phyloP scores from a whole-genome alignment of 2,329 filamentous ascomycete genomes.

The Calonectria hongkongensis region DNA sequence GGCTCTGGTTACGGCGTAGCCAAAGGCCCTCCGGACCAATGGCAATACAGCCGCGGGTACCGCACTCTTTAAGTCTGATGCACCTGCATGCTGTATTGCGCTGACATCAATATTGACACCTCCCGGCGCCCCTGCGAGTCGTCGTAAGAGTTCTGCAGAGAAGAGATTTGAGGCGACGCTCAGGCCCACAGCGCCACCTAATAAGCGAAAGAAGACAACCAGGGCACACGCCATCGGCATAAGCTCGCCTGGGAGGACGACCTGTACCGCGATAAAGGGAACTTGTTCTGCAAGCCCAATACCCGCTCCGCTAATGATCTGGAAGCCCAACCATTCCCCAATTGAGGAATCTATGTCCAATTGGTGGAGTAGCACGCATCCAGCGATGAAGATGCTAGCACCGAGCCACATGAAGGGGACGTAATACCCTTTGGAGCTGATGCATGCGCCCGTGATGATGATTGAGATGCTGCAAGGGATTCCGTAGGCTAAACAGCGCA shows the following conservation, averaged over 20 bases:
- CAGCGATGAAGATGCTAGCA: slow-evolving; percentile 5
- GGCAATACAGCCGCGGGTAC: background rate
- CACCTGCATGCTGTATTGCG: background rate
- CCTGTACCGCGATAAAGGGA: slow-evolving; percentile 5
- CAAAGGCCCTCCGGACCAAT: background rate
- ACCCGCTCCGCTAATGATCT: slow-evolving; percentile 2
- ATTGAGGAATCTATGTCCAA: background rate
- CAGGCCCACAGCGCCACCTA: background rate
- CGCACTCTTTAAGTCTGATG: background rate
- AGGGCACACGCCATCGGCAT: slow-evolving; percentile 4
- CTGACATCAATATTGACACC: background rate
- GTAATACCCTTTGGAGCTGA: slow-evolving; percentile 8
- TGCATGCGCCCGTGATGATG: background rate
- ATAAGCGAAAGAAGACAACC: slow-evolving; percentile 7
- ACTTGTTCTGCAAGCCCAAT: slow-evolving; percentile 9
- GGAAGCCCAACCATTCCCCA: slow-evolving; percentile 9
- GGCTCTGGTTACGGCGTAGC: slow-evolving; percentile 12
- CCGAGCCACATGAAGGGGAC: slow-evolving; percentile 6
- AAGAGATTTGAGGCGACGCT: slow-evolving; percentile 1
- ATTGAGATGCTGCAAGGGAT: slow-evolving; percentile 13
- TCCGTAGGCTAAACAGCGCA: slow-evolving; percentile 7
- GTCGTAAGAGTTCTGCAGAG: slow-evolving; percentile 8
- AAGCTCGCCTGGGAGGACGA: background rate
- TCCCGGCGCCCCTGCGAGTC: background rate
- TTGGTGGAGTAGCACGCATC: background rate